phyloP scores from a whole-genome alignment of 2,329 filamentous ascomycete genomes.

The Neoscytalidium dimidiatum region DNA sequence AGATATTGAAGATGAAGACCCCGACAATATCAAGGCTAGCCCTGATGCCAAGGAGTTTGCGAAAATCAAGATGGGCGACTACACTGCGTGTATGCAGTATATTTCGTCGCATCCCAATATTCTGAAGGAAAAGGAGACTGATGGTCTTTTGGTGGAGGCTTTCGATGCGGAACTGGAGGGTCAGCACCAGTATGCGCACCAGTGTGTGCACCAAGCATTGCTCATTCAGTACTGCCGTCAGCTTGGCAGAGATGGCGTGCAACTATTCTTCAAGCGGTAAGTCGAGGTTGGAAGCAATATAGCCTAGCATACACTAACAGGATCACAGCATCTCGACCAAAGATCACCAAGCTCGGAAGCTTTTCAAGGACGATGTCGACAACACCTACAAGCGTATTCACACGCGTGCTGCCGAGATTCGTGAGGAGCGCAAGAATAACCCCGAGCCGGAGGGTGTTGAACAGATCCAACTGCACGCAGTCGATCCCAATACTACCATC shows the following conservation, averaged over 20 bases:
- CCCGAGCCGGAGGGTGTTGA: conserved; percentile 70
- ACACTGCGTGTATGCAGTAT: conserved; percentile 72
- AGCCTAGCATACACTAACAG: background rate
- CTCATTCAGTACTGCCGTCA: conserved; percentile 93
- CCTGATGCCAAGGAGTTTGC: conserved; percentile 79
- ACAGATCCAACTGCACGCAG: conserved; percentile 95
- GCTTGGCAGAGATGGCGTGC: conserved; percentile 83
- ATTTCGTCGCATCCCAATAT: conserved; percentile 78
- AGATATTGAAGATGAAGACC: conserved; percentile 66
- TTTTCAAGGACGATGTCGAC: conserved; percentile 92
- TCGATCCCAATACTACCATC: conserved; percentile 85
- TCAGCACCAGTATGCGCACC: conserved; percentile 73
- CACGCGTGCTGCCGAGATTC: conserved; percentile 73
- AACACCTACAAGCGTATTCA: conserved; percentile 83
- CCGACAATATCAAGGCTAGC: conserved; percentile 74
- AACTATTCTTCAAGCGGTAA: conserved; percentile 88
- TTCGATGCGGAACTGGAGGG: conserved; percentile 84
- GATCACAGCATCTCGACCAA: conserved; percentile 70
- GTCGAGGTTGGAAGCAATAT: background rate
- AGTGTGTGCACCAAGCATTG: conserved; percentile 91
- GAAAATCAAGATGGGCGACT: conserved; percentile 74
- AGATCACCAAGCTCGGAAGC: conserved; percentile 83
- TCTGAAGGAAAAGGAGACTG: conserved; percentile 81
- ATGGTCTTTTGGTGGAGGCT: conserved; percentile 85
- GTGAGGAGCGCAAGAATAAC: conserved; percentile 55